A percentile compares a stretch with the other conserved stretches of the same genome.
These are phyloP conservation scores for Alternaria arbusti DNA, from an alignment of 2,329 filamentous ascomycete species.

Conservation along the genomic window DNA sequence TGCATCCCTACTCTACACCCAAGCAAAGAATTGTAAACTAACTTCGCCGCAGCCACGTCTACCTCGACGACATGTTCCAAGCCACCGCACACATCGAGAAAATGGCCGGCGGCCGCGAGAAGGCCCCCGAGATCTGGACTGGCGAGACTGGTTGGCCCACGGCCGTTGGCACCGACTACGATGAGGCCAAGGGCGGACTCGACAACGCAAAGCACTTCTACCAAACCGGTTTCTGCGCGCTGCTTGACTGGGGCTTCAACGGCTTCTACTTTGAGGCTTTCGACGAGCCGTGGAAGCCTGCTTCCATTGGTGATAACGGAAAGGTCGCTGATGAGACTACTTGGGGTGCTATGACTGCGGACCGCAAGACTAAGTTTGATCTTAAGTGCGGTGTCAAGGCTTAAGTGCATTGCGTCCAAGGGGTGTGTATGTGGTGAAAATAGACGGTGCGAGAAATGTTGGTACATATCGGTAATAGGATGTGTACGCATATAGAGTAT, in stretches of 20 bases:
- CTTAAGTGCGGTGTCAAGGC: slow-evolving; percentile 51
- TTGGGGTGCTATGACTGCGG: slow-evolving; percentile 71
- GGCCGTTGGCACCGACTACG: slow-evolving; percentile 66
- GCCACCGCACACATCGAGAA: slow-evolving; percentile 68
- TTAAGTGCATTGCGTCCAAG: not conserved
- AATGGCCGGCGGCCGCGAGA: slow-evolving; percentile 59
- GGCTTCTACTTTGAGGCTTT: slow-evolving; percentile 78
- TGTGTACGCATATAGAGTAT: not conserved
- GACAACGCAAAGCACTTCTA: slow-evolving; percentile 67
- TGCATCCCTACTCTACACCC: no score
- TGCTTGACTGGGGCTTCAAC: slow-evolving; percentile 70
- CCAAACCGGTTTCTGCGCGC: slow-evolving; percentile 66
- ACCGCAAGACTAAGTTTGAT: slow-evolving; percentile 64
- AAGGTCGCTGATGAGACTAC: slow-evolving; percentile 67
- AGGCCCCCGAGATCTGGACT: slow-evolving; percentile 64
- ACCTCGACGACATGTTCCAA: slow-evolving; percentile 71
- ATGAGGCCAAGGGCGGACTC: slow-evolving; percentile 64
- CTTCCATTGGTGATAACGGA: slow-evolving; percentile 68
- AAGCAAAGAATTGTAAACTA: not conserved
- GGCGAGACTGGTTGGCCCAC: slow-evolving; percentile 33
- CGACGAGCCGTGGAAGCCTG: slow-evolving; percentile 75
- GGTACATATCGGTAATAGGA: not conserved
- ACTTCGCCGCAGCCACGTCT: slow-evolving; percentile 52
- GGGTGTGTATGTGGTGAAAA: not conserved
- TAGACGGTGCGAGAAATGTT: not conserved